Evolutionary conservation across 2,329 filamentous ascomycete species (phyloP).

Genomic region (Penicillium corylophilum): DNA sequence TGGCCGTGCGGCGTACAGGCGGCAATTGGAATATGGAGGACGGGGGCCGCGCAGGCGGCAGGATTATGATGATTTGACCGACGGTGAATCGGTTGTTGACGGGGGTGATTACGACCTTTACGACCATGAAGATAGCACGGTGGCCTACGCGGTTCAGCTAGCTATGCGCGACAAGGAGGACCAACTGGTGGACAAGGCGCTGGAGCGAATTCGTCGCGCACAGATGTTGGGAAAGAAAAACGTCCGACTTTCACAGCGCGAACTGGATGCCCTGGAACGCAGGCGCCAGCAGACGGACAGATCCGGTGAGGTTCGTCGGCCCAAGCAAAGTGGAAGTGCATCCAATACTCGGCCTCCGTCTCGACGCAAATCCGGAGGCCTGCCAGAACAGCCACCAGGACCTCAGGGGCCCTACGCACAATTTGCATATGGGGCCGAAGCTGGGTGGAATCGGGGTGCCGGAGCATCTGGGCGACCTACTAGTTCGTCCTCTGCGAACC

Average conservation of each 20-base stretch:
- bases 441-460: conserved; percentile 48
- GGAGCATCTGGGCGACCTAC: conserved; percentile 45
- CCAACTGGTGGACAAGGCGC: conserved; percentile 70
- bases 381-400: conserved; percentile 13
- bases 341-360: conserved; percentile 20
- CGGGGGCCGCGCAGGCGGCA: conserved; percentile 36
- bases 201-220: conserved; percentile 76
- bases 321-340: conserved; percentile 24
- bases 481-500: conserved; percentile 39
- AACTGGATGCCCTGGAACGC: conserved; percentile 76
- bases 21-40: conserved; percentile 38
- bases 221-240: conserved; percentile 73
- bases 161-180: conserved; percentile 68
- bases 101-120: conserved; percentile 55
- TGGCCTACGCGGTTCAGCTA: conserved; percentile 51
- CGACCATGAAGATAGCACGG: conserved; percentile 50
- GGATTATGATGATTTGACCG: conserved; percentile 49
- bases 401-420: conserved; percentile 31
- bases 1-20: conserved; percentile 21
- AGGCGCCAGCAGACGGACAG: conserved; percentile 57
- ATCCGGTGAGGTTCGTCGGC: conserved; percentile 16
- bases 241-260: conserved; percentile 75
- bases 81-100: conserved; percentile 41
- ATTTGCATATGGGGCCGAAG: conserved; percentile 39
- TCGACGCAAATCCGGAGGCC: conserved; percentile 15